Percentiles rank a stretch among this genome's conserved stretches.
Evolutionary conservation across 2,329 filamentous ascomycete species (phyloP).

Genomic region (Diaporthe sp.): DNA sequence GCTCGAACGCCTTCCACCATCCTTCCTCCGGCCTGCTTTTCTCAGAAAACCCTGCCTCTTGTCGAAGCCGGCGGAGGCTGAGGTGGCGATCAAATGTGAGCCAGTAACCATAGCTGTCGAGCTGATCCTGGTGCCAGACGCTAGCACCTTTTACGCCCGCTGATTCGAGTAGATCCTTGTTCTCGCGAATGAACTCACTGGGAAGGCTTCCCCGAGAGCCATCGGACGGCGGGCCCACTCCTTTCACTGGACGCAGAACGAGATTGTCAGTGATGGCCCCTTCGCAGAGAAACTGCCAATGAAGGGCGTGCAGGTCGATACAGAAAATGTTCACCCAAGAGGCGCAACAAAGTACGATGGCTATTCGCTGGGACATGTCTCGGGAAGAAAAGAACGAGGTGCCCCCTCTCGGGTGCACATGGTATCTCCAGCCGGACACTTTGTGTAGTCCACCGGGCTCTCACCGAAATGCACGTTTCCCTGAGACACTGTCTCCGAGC

Average conservation of each 20-base stretch:
- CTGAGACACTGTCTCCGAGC: conserved; percentile 23
- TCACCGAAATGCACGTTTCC: conserved; percentile 13
- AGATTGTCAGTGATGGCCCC: not conserved
- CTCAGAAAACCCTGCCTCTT: conserved; percentile 55
- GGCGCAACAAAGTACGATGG: not conserved
- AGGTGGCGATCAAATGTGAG: conserved; percentile 63
- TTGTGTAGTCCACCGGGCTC: not conserved
- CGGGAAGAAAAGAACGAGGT: conserved; percentile 29
- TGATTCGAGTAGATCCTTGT: conserved; percentile 50
- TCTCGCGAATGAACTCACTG: conserved; percentile 50
- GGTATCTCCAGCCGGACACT: conserved; percentile 37
- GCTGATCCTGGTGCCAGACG: conserved; percentile 52
- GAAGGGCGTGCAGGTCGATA: not conserved
- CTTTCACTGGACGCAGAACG: conserved; percentile 3
- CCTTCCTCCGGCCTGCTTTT: conserved; percentile 54
- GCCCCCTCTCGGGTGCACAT: conserved; percentile 19
- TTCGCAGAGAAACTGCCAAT: not conserved
- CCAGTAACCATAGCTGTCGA: conserved; percentile 61
- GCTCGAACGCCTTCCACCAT: conserved; percentile 60
- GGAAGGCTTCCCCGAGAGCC: conserved; percentile 41
- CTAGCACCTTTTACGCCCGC: conserved; percentile 46
- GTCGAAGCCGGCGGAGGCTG: conserved; percentile 56
- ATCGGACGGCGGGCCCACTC: conserved; percentile 3
- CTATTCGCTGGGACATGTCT: conserved; percentile 28
- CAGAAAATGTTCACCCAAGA: not conserved